Conservation (phyloP, 805 yeast genomes). For the Sugiyamaella marilandica region DNA sequence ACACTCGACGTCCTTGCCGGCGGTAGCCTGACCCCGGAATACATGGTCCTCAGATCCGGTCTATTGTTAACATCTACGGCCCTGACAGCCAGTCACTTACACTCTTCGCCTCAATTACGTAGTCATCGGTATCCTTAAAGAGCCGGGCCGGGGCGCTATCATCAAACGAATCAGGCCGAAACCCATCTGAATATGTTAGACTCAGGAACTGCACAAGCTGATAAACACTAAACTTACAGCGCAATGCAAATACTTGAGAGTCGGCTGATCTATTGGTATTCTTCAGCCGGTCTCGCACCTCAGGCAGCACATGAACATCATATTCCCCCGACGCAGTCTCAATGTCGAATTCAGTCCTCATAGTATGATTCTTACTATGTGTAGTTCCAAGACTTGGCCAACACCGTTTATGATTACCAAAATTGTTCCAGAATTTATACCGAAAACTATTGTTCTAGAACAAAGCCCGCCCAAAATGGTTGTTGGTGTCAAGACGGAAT, state of each 20-base stretch:
- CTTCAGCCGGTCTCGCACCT: not conserved
- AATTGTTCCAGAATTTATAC: no score
- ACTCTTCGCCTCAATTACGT: constrained; percentile 13
- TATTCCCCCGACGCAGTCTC: not conserved
- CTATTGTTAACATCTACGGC: not conserved
- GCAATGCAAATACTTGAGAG: constrained; percentile 7
- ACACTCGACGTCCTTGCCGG: constrained; percentile 46
- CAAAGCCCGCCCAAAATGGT: no score
- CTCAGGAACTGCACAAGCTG: no score
- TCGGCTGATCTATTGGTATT: not conserved
- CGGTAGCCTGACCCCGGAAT: constrained; percentile 26
- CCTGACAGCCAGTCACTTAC: not conserved
- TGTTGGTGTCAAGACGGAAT: no score
- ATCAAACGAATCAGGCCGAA: constrained; percentile 23
- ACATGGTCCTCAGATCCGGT: constrained; percentile 14
- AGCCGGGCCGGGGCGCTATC: constrained; percentile 11
- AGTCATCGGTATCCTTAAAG: constrained; percentile 21
- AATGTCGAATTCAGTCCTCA: not conserved
- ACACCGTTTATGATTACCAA: no score
- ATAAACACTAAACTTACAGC: constrained; percentile 13
- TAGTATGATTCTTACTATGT: not conserved
- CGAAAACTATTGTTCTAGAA: no score
- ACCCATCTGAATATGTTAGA: constrained; percentile 16
- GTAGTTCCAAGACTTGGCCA: not conserved
- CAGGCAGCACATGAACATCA: not conserved